Evolutionary conservation across 441 rosid genomes (phyloP), one percentile per base, ranked within the genome.

Genomic region (Manihot esculenta): DNA sequence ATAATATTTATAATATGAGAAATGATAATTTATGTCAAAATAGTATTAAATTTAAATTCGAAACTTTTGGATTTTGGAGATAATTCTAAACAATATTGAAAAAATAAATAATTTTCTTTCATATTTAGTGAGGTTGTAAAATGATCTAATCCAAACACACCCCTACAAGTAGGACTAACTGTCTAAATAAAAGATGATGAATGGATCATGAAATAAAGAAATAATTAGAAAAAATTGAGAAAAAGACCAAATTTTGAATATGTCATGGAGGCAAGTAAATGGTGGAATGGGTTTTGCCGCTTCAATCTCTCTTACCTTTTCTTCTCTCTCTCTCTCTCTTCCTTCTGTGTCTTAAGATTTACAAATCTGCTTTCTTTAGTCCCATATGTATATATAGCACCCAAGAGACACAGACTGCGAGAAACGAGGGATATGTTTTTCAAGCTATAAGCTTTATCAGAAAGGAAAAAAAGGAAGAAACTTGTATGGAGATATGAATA

Each of bases 261-360:
- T 70, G 41, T 61, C 47, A 51, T 14, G 42, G 42, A 4, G 44
- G 61, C 41, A 62, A 62, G 68, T 30, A 38, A 71, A 71, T 38
- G 74, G 45, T 42, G 41, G 61, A 12, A 54, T 41, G 51, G 27
- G 7, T 57, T 48, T 70, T 70, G 60, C 54, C 72, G 63, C 62
- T 56, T 33, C 44, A 13, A 30, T 69, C 66, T 47, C 72, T 23
- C 38, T 68, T 54, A 3, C n/a, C 54, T 15, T 42, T 30, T 57
- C 42, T 27, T 50, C 44, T 26, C 26, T n/a, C 33, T 30, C 33
- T 30, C 33, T 10, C 5, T 18, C 23, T 64, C 53, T 24, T 0
- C 21, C 30, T 33, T 7, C 10, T 41, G 20, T 58, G 49, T 45
- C 38, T 64, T 27, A 26, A 14, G 15, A 57, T 15, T 62, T 21